Base-by-base conservation (phyloP, 2,329 filamentous ascomycete genomes). In the Exserohilum turcica region DNA sequence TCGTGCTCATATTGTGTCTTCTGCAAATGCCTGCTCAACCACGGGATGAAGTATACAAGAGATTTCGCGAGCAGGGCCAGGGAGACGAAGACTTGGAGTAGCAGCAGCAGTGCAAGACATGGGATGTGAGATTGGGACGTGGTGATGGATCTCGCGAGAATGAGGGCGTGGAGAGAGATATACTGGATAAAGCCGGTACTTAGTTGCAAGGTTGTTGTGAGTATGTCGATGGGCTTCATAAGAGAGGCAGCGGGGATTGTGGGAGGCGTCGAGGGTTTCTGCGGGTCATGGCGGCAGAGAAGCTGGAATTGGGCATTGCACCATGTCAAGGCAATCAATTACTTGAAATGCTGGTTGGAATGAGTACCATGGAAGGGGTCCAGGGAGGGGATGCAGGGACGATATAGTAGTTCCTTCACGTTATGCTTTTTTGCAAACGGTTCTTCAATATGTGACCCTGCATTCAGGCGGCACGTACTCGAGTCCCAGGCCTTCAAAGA, bases 401-500 rank as follows among this genome's bases (percentile, higher is more conserved):
- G 9, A 27, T 29, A 16, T 24, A 2, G 5, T n/a, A n/a, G n/a
- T n/a, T n/a, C 27, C 31, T 45, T 50, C 46, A 50, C 40, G 31
- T 9, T 18, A 12, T 12, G 19, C 3, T 21, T 13, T 3, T n/a
- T 6, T 28, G 24, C 28, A 19, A 40, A 21, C 5, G 13, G 10
- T 40, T 5, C 15, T 8, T 74, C 65, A 80, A 45, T 75, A 74
- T 19, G 79, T 81, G 49, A 76, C 78, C 45, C 79, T 71, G 59
- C 76, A 74, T 59, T 69, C 70, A 2, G 79, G 78, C 46, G 74
- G 72, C 16, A 77, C 56, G 54, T 68, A 81, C 37, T 66, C 68
- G 53, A 97, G 75, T 0, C 84, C 88, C 57, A 97, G 69, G 0
- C 87, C 88, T 57, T 86, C 84, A 79, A 97, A 95, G 0, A 96